Percentiles rank a stretch among this genome's conserved stretches.
Conservation (phyloP, 768 basidiomycete genomes). For the Russula earlei region DNA sequence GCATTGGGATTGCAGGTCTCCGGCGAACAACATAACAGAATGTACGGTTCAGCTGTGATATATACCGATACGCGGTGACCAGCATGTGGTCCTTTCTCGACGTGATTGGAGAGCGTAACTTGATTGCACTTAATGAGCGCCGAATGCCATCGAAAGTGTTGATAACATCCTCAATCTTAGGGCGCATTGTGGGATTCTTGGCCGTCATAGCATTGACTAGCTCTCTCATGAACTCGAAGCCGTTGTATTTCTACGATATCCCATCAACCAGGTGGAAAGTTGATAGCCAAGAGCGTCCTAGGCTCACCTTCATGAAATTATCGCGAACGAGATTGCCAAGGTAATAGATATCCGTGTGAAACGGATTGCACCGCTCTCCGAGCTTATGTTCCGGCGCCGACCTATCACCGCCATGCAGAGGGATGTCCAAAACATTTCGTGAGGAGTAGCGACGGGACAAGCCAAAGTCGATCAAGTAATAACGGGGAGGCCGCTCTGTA, state of each 20-base stretch:
- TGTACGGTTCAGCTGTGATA: neutral
- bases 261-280: neutral
- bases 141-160: neutral
- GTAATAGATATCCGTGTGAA: conserved; percentile 22
- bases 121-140: neutral
- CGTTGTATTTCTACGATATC: conserved; percentile 12
- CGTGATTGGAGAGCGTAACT: conserved; percentile 4
- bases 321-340: conserved; percentile 22
- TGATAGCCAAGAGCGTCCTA: no score
- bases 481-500: conserved; percentile 22
- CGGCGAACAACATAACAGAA: neutral
- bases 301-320: conserved; percentile 11
- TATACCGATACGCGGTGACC: conserved; percentile 3
- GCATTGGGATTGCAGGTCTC: conserved; percentile 5
- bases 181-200: conserved; percentile 28
- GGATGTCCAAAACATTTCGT: conserved; percentile 10
- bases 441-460: conserved; percentile 17
- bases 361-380: conserved; percentile 18
- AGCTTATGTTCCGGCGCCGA: conserved; percentile 22
- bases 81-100: neutral
- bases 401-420: conserved; percentile 23
- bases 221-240: conserved; percentile 14
- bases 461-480: conserved; percentile 27
- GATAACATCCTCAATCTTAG: conserved; percentile 20
- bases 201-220: conserved; percentile 28